Evolutionary conservation across 2,329 filamentous ascomycete species (phyloP).

Genomic region (Aspergillus piperis): DNA sequence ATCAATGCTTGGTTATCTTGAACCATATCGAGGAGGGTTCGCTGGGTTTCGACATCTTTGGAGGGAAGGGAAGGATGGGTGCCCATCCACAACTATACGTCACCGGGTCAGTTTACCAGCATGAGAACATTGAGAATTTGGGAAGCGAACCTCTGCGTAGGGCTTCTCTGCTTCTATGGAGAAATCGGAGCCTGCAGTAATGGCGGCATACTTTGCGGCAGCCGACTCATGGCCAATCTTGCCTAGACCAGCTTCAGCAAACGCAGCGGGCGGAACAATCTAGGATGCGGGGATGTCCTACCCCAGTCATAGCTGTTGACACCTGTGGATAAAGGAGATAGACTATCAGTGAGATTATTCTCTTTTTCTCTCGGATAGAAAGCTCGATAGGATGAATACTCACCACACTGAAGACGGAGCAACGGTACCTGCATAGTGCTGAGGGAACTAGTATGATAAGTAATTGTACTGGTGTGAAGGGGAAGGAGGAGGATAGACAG

Average conservation of each 20-base stretch:
- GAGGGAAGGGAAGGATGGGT: conserved; percentile 96
- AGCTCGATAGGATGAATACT: conserved; percentile 16
- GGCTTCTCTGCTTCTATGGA: conserved; percentile 82
- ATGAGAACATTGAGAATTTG: not conserved
- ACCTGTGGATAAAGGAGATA: conserved; percentile 53
- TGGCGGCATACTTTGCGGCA: conserved; percentile 84
- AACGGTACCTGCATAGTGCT: conserved; percentile 72
- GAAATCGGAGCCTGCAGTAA: conserved; percentile 74
- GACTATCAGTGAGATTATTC: not conserved
- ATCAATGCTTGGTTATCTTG: conserved; percentile 83
- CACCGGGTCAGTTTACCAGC: conserved; percentile 13
- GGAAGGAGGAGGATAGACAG: not conserved
- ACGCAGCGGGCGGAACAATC: not conserved
- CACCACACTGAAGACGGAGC: conserved; percentile 69
- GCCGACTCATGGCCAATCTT: conserved; percentile 87
- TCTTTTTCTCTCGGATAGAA: not conserved
- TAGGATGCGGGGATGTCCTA: conserved; percentile 36
- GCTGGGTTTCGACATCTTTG: conserved; percentile 80
- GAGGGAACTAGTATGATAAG: not conserved
- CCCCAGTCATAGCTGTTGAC: conserved; percentile 99
- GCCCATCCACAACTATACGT: conserved; percentile 89
- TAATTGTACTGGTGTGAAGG: not conserved
- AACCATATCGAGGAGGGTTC: conserved; percentile 82
- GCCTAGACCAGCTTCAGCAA: conserved; percentile 52
- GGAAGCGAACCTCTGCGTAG: conserved; percentile 75